Evolutionary conservation across 768 basidiomycete genomes (phyloP).

Genomic region (Zangia roseola): DNA sequence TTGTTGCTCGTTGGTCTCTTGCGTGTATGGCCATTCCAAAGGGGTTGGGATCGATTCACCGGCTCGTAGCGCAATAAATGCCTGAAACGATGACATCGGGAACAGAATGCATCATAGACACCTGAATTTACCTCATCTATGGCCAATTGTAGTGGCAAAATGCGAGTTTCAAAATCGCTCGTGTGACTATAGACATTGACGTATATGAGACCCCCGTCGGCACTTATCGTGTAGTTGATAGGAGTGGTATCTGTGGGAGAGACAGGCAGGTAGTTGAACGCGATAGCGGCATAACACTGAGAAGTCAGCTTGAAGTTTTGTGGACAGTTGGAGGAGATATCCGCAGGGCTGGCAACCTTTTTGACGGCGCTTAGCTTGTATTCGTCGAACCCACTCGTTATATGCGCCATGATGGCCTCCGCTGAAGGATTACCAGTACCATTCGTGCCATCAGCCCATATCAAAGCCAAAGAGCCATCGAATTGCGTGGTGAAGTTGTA

Average conservation of each 20-base stretch:
- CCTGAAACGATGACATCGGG: slow-evolving; percentile 37
- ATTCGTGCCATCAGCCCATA: slow-evolving; percentile 72
- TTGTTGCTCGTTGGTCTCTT: slow-evolving; percentile 66
- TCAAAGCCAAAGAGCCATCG: slow-evolving; percentile 48
- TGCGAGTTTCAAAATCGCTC: slow-evolving; percentile 65
- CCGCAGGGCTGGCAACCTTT: slow-evolving; percentile 43
- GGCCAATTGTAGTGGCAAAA: slow-evolving; percentile 76
- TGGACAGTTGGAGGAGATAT: slow-evolving; percentile 59
- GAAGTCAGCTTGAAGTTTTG: slow-evolving; percentile 74
- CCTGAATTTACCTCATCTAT: slow-evolving; percentile 55
- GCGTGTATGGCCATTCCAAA: slow-evolving; percentile 70
- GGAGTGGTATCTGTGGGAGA: slow-evolving; percentile 30
- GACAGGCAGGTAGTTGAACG: slow-evolving; percentile 57
- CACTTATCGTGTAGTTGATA: slow-evolving; percentile 68
- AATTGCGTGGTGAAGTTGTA: slow-evolving; percentile 47
- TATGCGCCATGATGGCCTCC: slow-evolving; percentile 54
- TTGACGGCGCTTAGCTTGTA: slow-evolving; percentile 49
- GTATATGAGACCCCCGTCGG: slow-evolving; percentile 61
- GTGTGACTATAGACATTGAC: slow-evolving; percentile 65
- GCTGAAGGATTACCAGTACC: slow-evolving; percentile 55
- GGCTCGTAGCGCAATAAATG: slow-evolving; percentile 68
- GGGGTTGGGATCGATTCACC: slow-evolving; percentile 56
- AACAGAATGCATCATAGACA: neutral
- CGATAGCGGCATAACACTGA: slow-evolving; percentile 65
- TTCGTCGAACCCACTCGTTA: slow-evolving; percentile 51